These are phyloP conservation scores for Solanum pennellii DNA, from an alignment of 257 asterid genomes.

Conservation along the genomic window DNA sequence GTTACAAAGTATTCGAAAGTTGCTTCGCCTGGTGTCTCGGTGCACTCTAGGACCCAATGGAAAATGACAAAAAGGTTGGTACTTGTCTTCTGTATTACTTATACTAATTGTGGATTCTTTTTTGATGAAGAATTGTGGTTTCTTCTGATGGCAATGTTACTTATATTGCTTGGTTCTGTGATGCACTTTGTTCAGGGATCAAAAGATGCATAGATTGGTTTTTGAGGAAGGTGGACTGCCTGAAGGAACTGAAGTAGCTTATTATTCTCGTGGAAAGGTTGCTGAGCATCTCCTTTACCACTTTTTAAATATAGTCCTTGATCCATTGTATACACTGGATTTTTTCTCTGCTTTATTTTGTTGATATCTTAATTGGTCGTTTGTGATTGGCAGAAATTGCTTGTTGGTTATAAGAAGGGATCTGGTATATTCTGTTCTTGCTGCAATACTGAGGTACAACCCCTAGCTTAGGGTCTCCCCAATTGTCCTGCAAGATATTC, in stretches of 20 bases:
- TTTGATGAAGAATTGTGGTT: neutral
- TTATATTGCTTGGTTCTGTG: neutral
- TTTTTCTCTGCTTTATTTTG: neutral
- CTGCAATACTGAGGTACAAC: slow-evolving; percentile 73
- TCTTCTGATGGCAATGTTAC: neutral
- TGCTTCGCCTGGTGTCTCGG: slow-evolving; percentile 32
- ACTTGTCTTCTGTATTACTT: slow-evolving; percentile 3
- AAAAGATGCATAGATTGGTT: slow-evolving; percentile 86
- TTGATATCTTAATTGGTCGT: slow-evolving; percentile 10
- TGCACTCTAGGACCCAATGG: slow-evolving; percentile 38
- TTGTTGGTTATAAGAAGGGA: slow-evolving; percentile 85
- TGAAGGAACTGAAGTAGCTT: slow-evolving; percentile 88
- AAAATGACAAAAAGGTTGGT: slow-evolving; percentile 88
- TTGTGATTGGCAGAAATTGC: slow-evolving; percentile 52
- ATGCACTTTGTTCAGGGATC: slow-evolving; percentile 48
- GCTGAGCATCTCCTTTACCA: slow-evolving; percentile 1
- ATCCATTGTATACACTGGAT: neutral
- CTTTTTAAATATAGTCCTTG: neutral
- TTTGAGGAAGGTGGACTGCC: slow-evolving; percentile 89
- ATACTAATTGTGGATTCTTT: neutral
- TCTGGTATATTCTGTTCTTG: slow-evolving; percentile 78
- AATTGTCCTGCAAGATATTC: slow-evolving; percentile 2
- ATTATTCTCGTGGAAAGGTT: slow-evolving; percentile 94
- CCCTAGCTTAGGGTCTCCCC: slow-evolving; percentile 3
- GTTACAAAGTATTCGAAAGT: slow-evolving; percentile 29